A percentile compares a stretch with the other conserved stretches of the same genome.
Conservation (phyloP, 2,329 filamentous ascomycete species). For the Sarocladium oryzae region DNA sequence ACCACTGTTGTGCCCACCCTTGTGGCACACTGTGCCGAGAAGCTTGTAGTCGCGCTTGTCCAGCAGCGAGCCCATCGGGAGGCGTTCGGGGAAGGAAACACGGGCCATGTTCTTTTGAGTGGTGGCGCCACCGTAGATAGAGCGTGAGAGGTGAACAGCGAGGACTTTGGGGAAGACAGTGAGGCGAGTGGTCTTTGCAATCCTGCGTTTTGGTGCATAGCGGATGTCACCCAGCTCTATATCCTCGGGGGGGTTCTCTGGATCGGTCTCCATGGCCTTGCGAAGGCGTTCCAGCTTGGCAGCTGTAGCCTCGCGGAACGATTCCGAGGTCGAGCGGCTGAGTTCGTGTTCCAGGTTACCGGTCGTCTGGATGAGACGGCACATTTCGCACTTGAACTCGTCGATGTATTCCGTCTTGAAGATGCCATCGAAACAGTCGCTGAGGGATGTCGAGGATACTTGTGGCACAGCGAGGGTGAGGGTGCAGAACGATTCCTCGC, state of each 20-base stretch:
- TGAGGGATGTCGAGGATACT: slow-evolving; percentile 71
- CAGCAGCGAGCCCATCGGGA: slow-evolving; percentile 74
- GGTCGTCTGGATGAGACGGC: slow-evolving; percentile 75
- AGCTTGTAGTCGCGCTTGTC: slow-evolving; percentile 76
- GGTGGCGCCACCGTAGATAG: slow-evolving; percentile 75
- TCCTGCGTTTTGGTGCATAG: slow-evolving; percentile 72
- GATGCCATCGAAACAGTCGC: slow-evolving; percentile 85
- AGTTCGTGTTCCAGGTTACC: slow-evolving; percentile 56
- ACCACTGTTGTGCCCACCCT: slow-evolving; percentile 90
- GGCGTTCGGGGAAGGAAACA: slow-evolving; percentile 81
- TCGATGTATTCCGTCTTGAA: slow-evolving; percentile 95
- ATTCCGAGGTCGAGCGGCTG: slow-evolving; percentile 44
- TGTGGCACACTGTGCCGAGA: slow-evolving; percentile 84
- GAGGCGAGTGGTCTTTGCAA: slow-evolving; percentile 82
- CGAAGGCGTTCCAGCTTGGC: slow-evolving; percentile 60
- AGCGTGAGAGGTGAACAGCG: slow-evolving; percentile 86
- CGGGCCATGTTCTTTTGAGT: slow-evolving; percentile 94
- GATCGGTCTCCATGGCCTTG: slow-evolving; percentile 67
- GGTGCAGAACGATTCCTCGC: slow-evolving; percentile 80
- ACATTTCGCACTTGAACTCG: slow-evolving; percentile 93
- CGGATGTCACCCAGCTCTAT: slow-evolving; percentile 69
- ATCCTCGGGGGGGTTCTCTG: slow-evolving; percentile 67
- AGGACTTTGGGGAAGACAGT: slow-evolving; percentile 83
- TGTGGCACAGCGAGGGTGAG: slow-evolving; percentile 89
- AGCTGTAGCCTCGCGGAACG: slow-evolving; percentile 44